Evolutionary conservation across 495 filamentous ascomycete genomes (phyloP).

Genomic region (Aspergillus carlsbadensis): DNA sequence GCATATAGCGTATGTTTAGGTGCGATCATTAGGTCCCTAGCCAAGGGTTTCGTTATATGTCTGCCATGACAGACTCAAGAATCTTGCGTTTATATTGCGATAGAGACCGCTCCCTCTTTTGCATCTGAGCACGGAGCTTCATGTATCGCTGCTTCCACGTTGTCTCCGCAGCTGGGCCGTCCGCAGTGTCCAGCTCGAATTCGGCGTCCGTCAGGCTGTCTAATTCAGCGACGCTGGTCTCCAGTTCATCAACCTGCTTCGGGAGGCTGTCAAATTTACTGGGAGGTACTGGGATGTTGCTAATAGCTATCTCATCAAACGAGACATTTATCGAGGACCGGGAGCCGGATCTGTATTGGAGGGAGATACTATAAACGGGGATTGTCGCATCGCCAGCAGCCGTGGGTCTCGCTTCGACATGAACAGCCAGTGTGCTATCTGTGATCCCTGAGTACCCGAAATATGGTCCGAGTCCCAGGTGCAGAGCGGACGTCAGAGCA

Average conservation of each 20-base stretch:
- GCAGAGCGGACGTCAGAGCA: slow-evolving; percentile 29
- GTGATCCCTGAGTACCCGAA: slow-evolving; percentile 31
- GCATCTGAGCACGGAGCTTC: slow-evolving; percentile 48
- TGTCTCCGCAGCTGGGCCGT: slow-evolving; percentile 26
- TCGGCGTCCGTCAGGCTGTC: slow-evolving; percentile 30
- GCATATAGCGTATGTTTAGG: neutral
- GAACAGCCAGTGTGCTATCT: slow-evolving; percentile 24
- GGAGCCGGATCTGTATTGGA: slow-evolving; percentile 31
- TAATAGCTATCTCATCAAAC: slow-evolving; percentile 27
- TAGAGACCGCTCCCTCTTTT: slow-evolving; percentile 50
- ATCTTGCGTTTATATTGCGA: slow-evolving; percentile 53
- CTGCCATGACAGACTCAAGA: slow-evolving; percentile 56
- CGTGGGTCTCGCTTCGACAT: slow-evolving; percentile 16
- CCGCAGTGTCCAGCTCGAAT: slow-evolving; percentile 30
- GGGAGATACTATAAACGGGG: slow-evolving; percentile 27
- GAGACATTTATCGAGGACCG: slow-evolving; percentile 33
- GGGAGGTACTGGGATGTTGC: neutral
- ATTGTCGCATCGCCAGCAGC: neutral
- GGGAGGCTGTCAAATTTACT: slow-evolving; percentile 12
- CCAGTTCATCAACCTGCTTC: slow-evolving; percentile 6
- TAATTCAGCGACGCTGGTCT: slow-evolving; percentile 21
- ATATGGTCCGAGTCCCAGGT: slow-evolving; percentile 40
- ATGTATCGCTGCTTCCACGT: slow-evolving; percentile 48
- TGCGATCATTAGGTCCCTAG: neutral
- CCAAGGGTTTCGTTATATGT: slow-evolving; percentile 29